Conservation (phyloP, 805 yeast species). For the Starmerella apicola region DNA sequence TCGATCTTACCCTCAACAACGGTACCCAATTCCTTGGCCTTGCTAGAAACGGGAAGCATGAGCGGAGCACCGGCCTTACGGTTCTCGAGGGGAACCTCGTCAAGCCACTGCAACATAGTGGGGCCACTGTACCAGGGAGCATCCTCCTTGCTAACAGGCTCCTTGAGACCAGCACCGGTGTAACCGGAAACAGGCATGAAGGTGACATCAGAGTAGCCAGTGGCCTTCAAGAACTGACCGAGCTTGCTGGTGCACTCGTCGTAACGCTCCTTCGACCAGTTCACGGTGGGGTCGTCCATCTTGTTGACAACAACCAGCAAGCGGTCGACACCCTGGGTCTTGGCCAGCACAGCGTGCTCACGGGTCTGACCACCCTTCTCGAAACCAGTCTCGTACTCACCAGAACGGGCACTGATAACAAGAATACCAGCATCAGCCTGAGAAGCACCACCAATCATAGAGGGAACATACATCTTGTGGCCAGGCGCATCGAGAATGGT, state of each 20-base stretch:
- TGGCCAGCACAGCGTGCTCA: conserved; percentile 94
- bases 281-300: conserved; percentile 97
- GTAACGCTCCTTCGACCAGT: conserved; percentile 92
- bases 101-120: conserved; percentile 78
- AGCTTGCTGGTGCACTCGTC: conserved; percentile 87
- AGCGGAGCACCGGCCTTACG: conserved; percentile 90
- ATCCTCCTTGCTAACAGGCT: conserved; percentile 52
- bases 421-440: conserved; percentile 98
- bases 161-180: conserved; percentile 94
- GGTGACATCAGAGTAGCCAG: conserved; percentile 81
- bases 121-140: conserved; percentile 97
- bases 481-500: conserved; percentile 99
- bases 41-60: conserved; percentile 90
- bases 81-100: conserved; percentile 63
- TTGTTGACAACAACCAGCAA: conserved; percentile 89
- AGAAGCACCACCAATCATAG: conserved; percentile 99
- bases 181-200: conserved; percentile 98
- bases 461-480: conserved; percentile 96
- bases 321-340: conserved; percentile 95
- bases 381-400: conserved; percentile 98
- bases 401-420: conserved; percentile 96
- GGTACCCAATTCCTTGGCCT: conserved; percentile 95
- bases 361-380: conserved; percentile 99
- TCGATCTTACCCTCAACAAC: conserved; percentile 97
- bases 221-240: conserved; percentile 54